Base-by-base conservation (phyloP, 169 alveolate genomes). In the Plasmodium fragile region DNA sequence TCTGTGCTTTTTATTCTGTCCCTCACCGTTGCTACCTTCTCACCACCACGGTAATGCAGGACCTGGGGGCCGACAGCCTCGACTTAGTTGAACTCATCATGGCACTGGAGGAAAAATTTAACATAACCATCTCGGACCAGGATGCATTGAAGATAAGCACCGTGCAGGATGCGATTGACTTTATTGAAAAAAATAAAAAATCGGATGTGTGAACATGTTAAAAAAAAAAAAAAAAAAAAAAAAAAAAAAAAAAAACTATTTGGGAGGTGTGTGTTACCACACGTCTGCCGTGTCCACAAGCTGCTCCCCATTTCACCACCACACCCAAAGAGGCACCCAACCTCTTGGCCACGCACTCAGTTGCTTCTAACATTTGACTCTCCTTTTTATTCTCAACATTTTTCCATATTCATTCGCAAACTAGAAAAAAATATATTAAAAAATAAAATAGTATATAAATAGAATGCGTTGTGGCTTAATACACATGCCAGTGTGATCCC, bases 11-110 rank as follows among this genome's bases (percentile, higher is more conserved):
- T 65, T 10, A 28, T 2, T 18, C 16, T 6, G 39, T 18, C 13
- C 30, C 36, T 39, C 75, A 65, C 13, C 13, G 75, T 22, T 22
- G 36, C 75, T 4, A 16, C n/a, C n/a, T n/a, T n/a, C n/a, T n/a
- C 75, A 65, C 16, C 59, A 18, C 83, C 72, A 18, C 71, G 22
- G 2, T 5, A 39, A 41, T 71, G 73, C 84, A 97, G 98, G 98
- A 97, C 80, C 92, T 97, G 32, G 98, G 97, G 32, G 98, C 98
- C 7, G 98, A 97, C 91, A 95, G 95, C 80, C 92, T 97, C 79
- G 98, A 97, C 94, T 80, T 92, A 36, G 97, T 97, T 5, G 98
- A 97, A 92, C 43, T 97, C 79, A 95, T 97, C 71, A 97, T 97
- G 92, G 97, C 97, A 25, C 78, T 97, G 1, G 98, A 97, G 81